phyloP scores from a whole-genome alignment of 345 rosid genomes.

The Hibiscus mutabilis region DNA sequence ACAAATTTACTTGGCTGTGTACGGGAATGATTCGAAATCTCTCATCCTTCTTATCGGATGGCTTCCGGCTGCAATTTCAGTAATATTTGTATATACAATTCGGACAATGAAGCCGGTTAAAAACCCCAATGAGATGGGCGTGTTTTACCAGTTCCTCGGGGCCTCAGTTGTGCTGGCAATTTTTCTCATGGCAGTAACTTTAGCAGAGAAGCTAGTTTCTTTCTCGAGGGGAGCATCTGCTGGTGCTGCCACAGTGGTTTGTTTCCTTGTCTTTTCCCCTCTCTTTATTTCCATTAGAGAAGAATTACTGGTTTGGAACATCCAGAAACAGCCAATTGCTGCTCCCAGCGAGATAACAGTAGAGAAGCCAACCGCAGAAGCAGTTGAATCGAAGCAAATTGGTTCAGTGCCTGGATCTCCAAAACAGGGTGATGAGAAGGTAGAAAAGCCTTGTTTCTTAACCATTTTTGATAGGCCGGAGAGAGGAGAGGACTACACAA shows the following conservation, averaged over 20 bases:
- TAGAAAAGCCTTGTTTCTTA: constrained; percentile 39
- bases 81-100: constrained; percentile 62
- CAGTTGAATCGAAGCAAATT: constrained; percentile 17
- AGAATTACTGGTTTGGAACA: constrained; percentile 52
- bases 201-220: constrained; percentile 40
- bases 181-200: constrained; percentile 60
- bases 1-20: constrained; percentile 70
- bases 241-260: constrained; percentile 33
- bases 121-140: constrained; percentile 41
- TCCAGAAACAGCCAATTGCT: constrained; percentile 26
- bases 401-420: not conserved
- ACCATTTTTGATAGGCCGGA: constrained; percentile 46
- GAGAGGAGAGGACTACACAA: constrained; percentile 88
- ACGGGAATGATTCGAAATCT: constrained; percentile 68
- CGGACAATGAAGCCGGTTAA: constrained; percentile 41
- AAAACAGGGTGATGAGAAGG: constrained; percentile 12
- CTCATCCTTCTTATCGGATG: constrained; percentile 70
- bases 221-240: constrained; percentile 53
- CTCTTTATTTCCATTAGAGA: constrained; percentile 52
- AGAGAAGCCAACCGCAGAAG: constrained; percentile 20
- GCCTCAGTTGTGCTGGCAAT: constrained; percentile 56
- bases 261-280: constrained; percentile 56
- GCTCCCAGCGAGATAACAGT: constrained; percentile 21
- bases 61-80: constrained; percentile 75
- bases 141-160: constrained; percentile 56